Percentiles rank a stretch among this genome's conserved stretches.
phyloP scores from a whole-genome alignment of 2,329 filamentous ascomycete genomes.

The Aspergillaceae sp. region DNA sequence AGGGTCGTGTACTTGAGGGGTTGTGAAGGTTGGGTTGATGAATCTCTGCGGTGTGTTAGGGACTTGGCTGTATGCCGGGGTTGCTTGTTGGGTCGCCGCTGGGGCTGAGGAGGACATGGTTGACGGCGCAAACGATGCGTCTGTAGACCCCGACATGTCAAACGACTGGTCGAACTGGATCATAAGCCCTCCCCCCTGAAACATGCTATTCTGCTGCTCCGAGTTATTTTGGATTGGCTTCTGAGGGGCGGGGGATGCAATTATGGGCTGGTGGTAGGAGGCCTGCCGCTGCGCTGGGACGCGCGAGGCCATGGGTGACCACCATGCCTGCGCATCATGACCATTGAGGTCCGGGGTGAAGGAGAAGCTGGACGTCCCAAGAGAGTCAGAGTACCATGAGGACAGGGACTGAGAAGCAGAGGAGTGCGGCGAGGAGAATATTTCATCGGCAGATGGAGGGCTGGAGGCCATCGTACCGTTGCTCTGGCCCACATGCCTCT shows the following conservation, averaged over 20 bases:
- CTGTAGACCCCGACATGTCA: slow-evolving; percentile 21
- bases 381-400: slow-evolving; percentile 34
- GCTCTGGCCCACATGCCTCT: slow-evolving; percentile 25
- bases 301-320: slow-evolving; percentile 30
- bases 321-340: slow-evolving; percentile 33
- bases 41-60: slow-evolving; percentile 17
- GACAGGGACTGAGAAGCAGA: slow-evolving; percentile 31
- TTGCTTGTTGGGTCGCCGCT: slow-evolving; percentile 6
- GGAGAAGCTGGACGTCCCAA: slow-evolving; percentile 27
- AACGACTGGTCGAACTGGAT: slow-evolving; percentile 31
- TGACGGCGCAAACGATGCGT: slow-evolving; percentile 21
- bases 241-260: slow-evolving; percentile 27
- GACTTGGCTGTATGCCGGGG: slow-evolving; percentile 9
- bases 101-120: slow-evolving; percentile 12
- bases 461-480: slow-evolving; percentile 25
- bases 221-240: slow-evolving; percentile 19
- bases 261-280: slow-evolving; percentile 26
- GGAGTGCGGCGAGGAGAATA: slow-evolving; percentile 32
- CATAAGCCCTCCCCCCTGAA: slow-evolving; percentile 31
- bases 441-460: slow-evolving; percentile 30
- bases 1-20: slow-evolving; percentile 17
- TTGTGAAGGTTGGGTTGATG: slow-evolving; percentile 21
- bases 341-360: slow-evolving; percentile 33
- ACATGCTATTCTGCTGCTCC: slow-evolving; percentile 23
- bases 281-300: slow-evolving; percentile 28